phyloP scores from a whole-genome alignment of 2,329 filamentous ascomycete species.

The Fusarium pseudoanthophilum region DNA sequence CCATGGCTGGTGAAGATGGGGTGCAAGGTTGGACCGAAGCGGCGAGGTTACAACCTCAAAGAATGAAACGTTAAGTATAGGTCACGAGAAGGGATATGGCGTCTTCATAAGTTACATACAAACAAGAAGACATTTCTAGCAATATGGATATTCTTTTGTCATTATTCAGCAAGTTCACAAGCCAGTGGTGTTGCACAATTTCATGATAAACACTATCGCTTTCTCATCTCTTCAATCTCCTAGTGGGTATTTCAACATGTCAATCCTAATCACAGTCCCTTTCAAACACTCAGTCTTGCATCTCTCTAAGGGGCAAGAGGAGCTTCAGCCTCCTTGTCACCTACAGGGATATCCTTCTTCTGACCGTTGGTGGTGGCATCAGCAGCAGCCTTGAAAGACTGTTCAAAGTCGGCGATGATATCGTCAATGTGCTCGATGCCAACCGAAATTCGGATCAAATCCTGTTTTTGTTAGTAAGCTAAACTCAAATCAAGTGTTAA shows the following conservation, averaged over 20 bases:
- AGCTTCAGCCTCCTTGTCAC: conserved; percentile 53
- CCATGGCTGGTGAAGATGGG: neutral
- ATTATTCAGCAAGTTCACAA: neutral
- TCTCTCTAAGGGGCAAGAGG: conserved; percentile 38
- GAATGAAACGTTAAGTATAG: neutral
- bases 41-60: neutral
- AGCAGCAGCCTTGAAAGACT: conserved; percentile 77
- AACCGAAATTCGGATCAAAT: conserved; percentile 93
- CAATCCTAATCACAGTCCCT: conserved; percentile 7
- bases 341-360: conserved; percentile 35
- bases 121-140: neutral
- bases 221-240: conserved; percentile 7
- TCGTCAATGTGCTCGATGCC: conserved; percentile 98
- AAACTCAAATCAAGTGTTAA: neutral
- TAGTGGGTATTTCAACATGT: conserved; percentile 31
- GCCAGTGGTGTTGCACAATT: neutral
- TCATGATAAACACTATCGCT: neutral
- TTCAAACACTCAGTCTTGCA: neutral
- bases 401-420: conserved; percentile 94
- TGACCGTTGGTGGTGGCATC: conserved; percentile 55
- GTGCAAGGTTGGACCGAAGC: conserved; percentile 1
- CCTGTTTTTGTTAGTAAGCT: conserved; percentile 56
- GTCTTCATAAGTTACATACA: neutral
- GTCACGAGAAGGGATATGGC: neutral
- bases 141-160: neutral